Evolutionary conservation across 768 basidiomycete species (phyloP).

Genomic region (Xerocomellus chrysenteron): DNA sequence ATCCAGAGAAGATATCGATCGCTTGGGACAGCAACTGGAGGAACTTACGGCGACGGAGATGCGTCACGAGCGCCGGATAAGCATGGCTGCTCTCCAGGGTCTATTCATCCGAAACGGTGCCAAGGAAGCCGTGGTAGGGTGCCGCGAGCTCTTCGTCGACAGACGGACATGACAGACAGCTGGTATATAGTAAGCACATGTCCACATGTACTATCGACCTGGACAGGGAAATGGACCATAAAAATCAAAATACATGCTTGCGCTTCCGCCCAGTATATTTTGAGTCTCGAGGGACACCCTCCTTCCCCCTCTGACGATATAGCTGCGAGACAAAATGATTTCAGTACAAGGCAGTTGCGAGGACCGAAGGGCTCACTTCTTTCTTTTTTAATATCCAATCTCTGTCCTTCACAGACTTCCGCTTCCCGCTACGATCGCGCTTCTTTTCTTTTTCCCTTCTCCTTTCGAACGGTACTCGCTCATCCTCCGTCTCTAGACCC

Average conservation of each 20-base stretch:
- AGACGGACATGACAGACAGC: slow-evolving; percentile 27
- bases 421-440: slow-evolving; percentile 61
- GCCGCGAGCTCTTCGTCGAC: slow-evolving; percentile 41
- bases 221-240: not conserved
- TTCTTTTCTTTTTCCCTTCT: slow-evolving; percentile 66
- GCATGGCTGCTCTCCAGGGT: slow-evolving; percentile 97
- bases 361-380: slow-evolving; percentile 54
- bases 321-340: slow-evolving; percentile 42
- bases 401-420: slow-evolving; percentile 69
- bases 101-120: slow-evolving; percentile 81
- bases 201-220: not conserved
- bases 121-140: slow-evolving; percentile 51
- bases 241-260: slow-evolving; percentile 65
- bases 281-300: slow-evolving; percentile 79
- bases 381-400: slow-evolving; percentile 98
- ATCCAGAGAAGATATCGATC: slow-evolving; percentile 37
- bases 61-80: slow-evolving; percentile 58
- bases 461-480: slow-evolving; percentile 69
- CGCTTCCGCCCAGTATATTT: slow-evolving; percentile 93
- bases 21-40: slow-evolving; percentile 53
- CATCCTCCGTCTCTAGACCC: slow-evolving; percentile 72
- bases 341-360: slow-evolving; percentile 3
- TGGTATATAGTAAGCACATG: slow-evolving; percentile 10
- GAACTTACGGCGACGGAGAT: slow-evolving; percentile 53
- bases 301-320: slow-evolving; percentile 83